These are phyloP conservation scores for Scheffersomyces titani DNA, from an alignment of 1,139 yeast species.

Conservation along the genomic window DNA sequence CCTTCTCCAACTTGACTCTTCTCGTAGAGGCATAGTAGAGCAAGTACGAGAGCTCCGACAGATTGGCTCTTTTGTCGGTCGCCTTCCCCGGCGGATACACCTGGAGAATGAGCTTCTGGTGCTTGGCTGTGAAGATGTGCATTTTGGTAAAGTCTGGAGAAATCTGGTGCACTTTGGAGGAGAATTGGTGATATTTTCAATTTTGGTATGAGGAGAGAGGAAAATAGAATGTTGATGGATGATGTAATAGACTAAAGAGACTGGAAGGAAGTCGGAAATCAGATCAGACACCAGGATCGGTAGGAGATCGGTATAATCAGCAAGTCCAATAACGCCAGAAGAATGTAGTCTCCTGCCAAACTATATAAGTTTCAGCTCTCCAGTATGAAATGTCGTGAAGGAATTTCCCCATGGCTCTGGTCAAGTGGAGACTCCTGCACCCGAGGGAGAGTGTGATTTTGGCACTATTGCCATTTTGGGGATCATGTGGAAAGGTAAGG, in stretches of 20 bases:
- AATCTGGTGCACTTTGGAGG: background rate
- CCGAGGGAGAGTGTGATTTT: background rate
- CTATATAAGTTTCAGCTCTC: background rate
- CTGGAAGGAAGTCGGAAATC: background rate
- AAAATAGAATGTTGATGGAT: background rate
- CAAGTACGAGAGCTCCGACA: slow-evolving; percentile 86
- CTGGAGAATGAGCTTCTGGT: slow-evolving; percentile 83
- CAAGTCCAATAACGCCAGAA: background rate
- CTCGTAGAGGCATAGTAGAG: slow-evolving; percentile 92
- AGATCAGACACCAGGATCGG: background rate
- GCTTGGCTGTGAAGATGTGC: slow-evolving; percentile 64
- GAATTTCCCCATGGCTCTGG: background rate
- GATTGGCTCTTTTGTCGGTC: slow-evolving; percentile 84
- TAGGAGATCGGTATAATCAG: background rate
- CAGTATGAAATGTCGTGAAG: background rate
- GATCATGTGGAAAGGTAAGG: background rate
- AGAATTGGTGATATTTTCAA: background rate
- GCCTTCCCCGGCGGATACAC: slow-evolving; percentile 93
- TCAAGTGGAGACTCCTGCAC: background rate
- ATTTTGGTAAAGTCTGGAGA: slow-evolving; percentile 13
- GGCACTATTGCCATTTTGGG: background rate
- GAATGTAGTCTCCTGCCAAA: background rate
- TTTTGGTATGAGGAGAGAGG: background rate
- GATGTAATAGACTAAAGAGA: background rate
- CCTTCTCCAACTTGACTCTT: slow-evolving; percentile 84